Evolutionary conservation across 305 asterid species (phyloP).

Genomic region (Caryopteris hybrid): DNA sequence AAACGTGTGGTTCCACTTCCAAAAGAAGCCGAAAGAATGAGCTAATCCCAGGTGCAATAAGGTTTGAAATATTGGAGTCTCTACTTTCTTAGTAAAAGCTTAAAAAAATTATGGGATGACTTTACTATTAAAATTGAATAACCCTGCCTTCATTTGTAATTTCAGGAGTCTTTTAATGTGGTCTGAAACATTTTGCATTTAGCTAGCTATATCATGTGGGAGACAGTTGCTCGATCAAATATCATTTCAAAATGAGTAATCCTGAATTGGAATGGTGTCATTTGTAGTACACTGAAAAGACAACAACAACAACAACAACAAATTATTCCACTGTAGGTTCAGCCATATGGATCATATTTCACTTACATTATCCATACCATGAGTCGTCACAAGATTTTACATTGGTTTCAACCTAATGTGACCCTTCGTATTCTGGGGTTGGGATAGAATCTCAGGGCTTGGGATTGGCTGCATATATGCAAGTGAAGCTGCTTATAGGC

Average conservation of each 20-base stretch:
- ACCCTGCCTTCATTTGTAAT: neutral
- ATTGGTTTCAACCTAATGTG: too few species aligned
- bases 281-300: too few species aligned
- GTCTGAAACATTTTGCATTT: neutral
- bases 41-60: neutral
- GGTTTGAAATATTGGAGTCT: neutral
- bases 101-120: neutral
- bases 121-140: neutral
- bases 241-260: neutral
- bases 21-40: neutral
- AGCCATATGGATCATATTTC: too few species aligned
- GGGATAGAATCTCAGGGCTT: too few species aligned
- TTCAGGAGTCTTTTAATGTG: too few species aligned
- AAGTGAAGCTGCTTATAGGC: too few species aligned
- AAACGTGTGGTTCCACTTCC: neutral
- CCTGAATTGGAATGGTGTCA: neutral
- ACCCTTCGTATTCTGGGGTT: too few species aligned
- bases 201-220: neutral
- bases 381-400: too few species aligned
- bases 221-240: neutral
- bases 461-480: too few species aligned
- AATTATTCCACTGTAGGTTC: too few species aligned
- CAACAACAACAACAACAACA: neutral
- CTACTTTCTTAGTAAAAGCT: neutral
- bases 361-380: too few species aligned